Conservation (phyloP, 1,284 basidiomycete species). For the Chondrostereum purpureum region DNA sequence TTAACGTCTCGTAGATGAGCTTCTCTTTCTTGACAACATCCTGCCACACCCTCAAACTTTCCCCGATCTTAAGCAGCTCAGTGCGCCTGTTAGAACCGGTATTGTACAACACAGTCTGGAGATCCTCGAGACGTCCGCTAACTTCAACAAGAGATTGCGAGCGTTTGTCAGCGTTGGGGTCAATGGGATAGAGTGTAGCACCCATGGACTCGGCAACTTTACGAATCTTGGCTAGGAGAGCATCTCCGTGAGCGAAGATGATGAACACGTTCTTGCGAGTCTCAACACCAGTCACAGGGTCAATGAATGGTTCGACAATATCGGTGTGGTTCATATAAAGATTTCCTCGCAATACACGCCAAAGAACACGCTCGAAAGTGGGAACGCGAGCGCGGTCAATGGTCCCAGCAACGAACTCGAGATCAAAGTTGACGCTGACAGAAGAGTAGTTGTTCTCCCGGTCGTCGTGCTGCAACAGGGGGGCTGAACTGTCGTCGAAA, state of each 20-base stretch:
- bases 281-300: constrained; percentile 75
- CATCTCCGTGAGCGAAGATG: constrained; percentile 97
- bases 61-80: constrained; percentile 84
- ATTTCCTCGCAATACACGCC: constrained; percentile 97
- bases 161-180: constrained; percentile 89
- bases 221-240: constrained; percentile 93
- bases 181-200: constrained; percentile 93
- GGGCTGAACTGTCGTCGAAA: constrained; percentile 90
- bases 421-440: constrained; percentile 66
- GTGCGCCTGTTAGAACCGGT: constrained; percentile 81
- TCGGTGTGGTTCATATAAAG: constrained; percentile 99
- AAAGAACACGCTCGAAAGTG: constrained; percentile 95
- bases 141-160: constrained; percentile 88
- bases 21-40: constrained; percentile 96
- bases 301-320: constrained; percentile 89
- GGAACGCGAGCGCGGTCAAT: constrained; percentile 90
- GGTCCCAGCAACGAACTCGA: constrained; percentile 97
- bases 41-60: constrained; percentile 85
- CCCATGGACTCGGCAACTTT: constrained; percentile 99
- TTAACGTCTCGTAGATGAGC: constrained; percentile 90
- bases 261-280: constrained; percentile 99
- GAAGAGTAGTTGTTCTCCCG: constrained; percentile 62
- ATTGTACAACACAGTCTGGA: constrained; percentile 87
- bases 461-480: constrained; percentile 88
- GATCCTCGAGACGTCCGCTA: constrained; percentile 84